Evolutionary conservation across 2,329 filamentous ascomycete species (phyloP).

Genomic region (Fusarium praegraminearum): DNA sequence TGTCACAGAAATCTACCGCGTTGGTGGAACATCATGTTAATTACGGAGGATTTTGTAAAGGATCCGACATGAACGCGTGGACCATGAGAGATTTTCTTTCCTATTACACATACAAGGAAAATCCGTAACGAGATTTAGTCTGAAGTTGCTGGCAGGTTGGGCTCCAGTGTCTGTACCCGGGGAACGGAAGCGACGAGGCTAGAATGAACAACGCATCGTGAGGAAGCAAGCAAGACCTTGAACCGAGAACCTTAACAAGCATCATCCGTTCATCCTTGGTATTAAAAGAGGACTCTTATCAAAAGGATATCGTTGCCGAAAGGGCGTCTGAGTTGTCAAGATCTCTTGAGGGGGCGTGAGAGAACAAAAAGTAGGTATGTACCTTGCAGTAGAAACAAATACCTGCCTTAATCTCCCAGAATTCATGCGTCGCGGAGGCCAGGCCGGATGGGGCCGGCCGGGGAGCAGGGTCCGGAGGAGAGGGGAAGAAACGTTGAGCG

Average conservation of each 20-base stretch:
- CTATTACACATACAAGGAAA: not conserved
- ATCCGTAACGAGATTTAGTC: conserved; percentile 10
- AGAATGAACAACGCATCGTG: conserved; percentile 38
- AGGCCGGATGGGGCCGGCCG: conserved; percentile 39
- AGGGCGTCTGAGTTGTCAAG: conserved; percentile 11
- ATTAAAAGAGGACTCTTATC: conserved; percentile 9
- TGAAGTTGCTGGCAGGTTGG: not conserved
- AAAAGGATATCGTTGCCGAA: conserved; percentile 18
- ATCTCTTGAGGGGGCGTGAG: conserved; percentile 27
- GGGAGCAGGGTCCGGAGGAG: conserved; percentile 32
- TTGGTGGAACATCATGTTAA: not conserved
- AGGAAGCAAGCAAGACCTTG: conserved; percentile 24
- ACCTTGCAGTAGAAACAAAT: conserved; percentile 21
- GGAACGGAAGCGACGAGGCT: conserved; percentile 21
- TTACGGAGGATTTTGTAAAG: conserved; percentile 19
- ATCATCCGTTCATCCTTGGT: conserved; percentile 19
- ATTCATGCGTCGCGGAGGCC: conserved; percentile 44
- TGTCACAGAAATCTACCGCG: conserved; percentile 5
- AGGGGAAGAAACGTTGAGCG: conserved; percentile 15
- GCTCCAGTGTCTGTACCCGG: conserved; percentile 1
- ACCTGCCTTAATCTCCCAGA: conserved; percentile 42
- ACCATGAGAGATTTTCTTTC: conserved; percentile 5
- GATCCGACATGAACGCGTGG: conserved; percentile 14
- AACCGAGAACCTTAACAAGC: conserved; percentile 12
- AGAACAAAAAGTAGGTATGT: not conserved